These are phyloP conservation scores for Letharia lupina DNA, from an alignment of 495 filamentous ascomycete species.

Conservation along the genomic window DNA sequence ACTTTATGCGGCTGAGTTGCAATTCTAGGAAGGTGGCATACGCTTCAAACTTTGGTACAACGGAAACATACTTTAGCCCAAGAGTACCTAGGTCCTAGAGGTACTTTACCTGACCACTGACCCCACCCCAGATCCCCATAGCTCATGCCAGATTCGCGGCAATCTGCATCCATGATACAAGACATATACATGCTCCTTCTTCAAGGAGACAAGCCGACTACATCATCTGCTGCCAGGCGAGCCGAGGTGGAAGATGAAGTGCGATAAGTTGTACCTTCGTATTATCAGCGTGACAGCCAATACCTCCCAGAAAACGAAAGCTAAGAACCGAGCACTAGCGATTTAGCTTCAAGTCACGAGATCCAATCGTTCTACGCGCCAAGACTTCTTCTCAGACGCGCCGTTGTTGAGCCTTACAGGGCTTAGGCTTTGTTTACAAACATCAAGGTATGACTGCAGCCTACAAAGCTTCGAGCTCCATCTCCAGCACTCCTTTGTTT, in stretches of 20 bases:
- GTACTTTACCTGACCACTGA: neutral
- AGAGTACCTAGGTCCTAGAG: too few relatives aligned
- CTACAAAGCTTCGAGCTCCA: constrained; percentile 8
- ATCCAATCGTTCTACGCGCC: constrained; percentile 14
- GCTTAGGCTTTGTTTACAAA: constrained; percentile 22
- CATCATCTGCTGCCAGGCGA: neutral
- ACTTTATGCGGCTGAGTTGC: neutral
- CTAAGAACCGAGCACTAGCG: neutral
- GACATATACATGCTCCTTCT: constrained; percentile 10
- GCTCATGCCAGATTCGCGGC: constrained; percentile 10
- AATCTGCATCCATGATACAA: constrained; percentile 1
- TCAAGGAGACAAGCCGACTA: constrained; percentile 6
- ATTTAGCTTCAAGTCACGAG: neutral
- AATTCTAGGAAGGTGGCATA: constrained; percentile 16
- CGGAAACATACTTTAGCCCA: neutral
- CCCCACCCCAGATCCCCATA: neutral
- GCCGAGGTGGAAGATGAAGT: neutral
- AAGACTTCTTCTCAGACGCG: constrained; percentile 11
- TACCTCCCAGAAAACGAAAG: neutral
- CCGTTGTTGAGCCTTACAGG: constrained; percentile 13
- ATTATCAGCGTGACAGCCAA: neutral
- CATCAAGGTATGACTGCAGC: constrained; percentile 14
- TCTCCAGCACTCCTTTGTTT: constrained; percentile 18
- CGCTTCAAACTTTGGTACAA: neutral
- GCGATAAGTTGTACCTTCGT: too few relatives aligned